Evolutionary conservation across 192 early-diverging fungal genomes (phyloP), one percentile per base, ranked within the genome.

Genomic region (Allomyces javanicus): DNA sequence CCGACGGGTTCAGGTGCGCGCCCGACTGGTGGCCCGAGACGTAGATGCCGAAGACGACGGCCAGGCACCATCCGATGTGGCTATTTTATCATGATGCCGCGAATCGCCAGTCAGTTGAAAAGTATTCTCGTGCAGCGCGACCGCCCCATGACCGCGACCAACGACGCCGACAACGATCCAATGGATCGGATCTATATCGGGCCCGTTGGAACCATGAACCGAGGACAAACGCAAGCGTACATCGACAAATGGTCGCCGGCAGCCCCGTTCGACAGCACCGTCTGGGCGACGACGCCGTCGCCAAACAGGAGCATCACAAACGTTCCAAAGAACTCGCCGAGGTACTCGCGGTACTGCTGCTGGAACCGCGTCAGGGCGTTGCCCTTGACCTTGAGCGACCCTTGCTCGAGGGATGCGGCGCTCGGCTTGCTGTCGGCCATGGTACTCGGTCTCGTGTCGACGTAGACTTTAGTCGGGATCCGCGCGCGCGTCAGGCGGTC

Each of bases 271-370:
- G 66, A 67, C 24, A 76, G 66, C 22, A 69, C 67, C 10, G 68
- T 63, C 67, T 74, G 73, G 10, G 86, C 84, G 14, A 85, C 78
- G 21, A 83, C 80, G n/a, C 86, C 86, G 65, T 81, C 75, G 44
- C 82, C 82, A 62, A 89, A 81, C 58, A 83, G 63, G 17, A 86
- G 76, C 63, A 89, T 73, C 27, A 86, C 71, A 67, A 81, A 80
- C 4, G 87, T 89, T 62, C 86, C 86, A 65, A 86, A 77, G 70
- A 87, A 86, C 79, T 89, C 87, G 61, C 86, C 86, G 27, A 88
- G 71, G 43, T 81, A 82, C 67, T 87, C 82, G 44, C 81, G 77
- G 65, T 40, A 40, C 33, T 40, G 33, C 33, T 40, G 33, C 33
- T 40, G 33, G 33, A 40, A 40, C 33, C 33, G 33, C 33, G 33